phyloP scores from a whole-genome alignment of 75 land plant genomes.

The Larix kaempferi region DNA sequence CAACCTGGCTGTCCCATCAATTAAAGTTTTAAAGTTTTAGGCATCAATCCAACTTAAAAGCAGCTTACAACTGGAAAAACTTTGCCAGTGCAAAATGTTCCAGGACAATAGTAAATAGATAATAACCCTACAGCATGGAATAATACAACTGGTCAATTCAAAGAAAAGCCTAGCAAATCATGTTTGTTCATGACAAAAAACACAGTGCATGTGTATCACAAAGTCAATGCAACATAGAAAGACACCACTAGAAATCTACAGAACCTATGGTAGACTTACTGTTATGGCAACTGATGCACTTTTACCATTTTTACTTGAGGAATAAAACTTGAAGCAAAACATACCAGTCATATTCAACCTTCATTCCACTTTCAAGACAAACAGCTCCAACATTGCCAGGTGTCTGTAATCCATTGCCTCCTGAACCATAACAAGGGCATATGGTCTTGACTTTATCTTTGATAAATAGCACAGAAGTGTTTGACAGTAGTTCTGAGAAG shows the following conservation, averaged over 20 bases:
- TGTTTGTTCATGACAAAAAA: neutral
- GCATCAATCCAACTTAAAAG: neutral
- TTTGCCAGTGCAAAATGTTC: neutral
- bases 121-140: neutral
- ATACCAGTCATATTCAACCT: slow-evolving; percentile 97
- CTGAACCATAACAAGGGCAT: slow-evolving; percentile 50
- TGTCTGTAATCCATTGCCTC: slow-evolving; percentile 17
- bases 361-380: slow-evolving; percentile 79
- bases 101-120: neutral
- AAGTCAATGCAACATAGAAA: neutral
- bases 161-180: neutral
- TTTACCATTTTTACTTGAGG: neutral
- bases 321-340: slow-evolving; percentile 2
- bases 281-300: neutral
- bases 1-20: slow-evolving; percentile 86
- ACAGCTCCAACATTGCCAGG: slow-evolving; percentile 63
- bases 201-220: neutral
- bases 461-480: slow-evolving; percentile 61
- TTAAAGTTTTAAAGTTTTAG: slow-evolving; percentile 2
- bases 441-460: slow-evolving; percentile 71
- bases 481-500: slow-evolving; percentile 70
- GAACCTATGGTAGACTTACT: neutral
- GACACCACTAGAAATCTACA: neutral
- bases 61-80: neutral
- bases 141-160: neutral